phyloP scores from a whole-genome alignment of 441 rosid genomes.

The Eutrema salsugineum region DNA sequence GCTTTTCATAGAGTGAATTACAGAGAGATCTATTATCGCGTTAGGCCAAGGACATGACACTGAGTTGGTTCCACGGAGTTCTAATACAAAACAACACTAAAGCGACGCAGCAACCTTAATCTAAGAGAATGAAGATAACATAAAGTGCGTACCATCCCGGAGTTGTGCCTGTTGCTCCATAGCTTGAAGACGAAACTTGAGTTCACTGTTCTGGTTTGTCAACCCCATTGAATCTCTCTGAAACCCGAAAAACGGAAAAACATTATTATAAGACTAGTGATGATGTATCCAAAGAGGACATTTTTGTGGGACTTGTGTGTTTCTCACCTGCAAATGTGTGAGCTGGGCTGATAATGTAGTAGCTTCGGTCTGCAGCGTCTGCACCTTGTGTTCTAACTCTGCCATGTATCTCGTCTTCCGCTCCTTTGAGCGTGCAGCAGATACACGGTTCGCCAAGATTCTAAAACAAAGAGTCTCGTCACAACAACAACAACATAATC shows the following conservation, averaged over 20 bases:
- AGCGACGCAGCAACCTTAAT: not conserved
- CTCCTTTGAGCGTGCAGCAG: conserved; percentile 99
- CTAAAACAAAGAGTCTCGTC: conserved; percentile 30
- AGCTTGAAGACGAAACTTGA: conserved; percentile 96
- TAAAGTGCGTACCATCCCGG: conserved; percentile 62
- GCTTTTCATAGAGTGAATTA: not conserved
- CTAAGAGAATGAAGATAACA: not conserved
- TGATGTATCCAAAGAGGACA: not conserved
- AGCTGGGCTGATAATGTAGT: conserved; percentile 95
- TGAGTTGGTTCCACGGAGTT: conserved; percentile 7
- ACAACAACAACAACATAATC: not conserved
- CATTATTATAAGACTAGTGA: not conserved
- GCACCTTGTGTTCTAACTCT: conserved; percentile 96
- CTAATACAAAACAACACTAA: not conserved
- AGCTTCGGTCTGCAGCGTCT: conserved; percentile 94
- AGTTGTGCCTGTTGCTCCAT: conserved; percentile 98
- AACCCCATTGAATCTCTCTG: conserved; percentile 95
- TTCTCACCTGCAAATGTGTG: conserved; percentile 76
- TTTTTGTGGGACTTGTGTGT: not conserved
- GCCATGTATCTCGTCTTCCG: conserved; percentile 92
- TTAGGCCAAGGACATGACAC: not conserved
- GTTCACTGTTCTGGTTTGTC: conserved; percentile 81
- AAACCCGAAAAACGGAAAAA: not conserved
- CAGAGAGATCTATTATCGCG: not conserved
- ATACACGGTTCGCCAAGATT: conserved; percentile 94